Evolutionary conservation across 1,284 basidiomycete species (phyloP), one percentile per base, ranked within the genome.

Genomic region (Grifola frondosa): DNA sequence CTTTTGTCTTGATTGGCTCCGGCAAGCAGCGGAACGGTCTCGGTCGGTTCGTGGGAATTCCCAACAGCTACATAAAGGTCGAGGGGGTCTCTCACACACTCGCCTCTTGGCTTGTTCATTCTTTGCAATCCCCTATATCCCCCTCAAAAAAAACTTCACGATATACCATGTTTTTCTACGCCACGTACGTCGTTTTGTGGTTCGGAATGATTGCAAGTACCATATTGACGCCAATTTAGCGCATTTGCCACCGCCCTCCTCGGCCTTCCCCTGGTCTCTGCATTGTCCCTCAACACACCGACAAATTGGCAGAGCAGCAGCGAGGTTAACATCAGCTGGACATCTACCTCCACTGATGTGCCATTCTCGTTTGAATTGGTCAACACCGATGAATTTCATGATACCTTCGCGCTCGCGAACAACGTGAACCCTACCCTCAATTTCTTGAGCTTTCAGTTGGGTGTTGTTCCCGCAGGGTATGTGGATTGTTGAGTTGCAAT

Each of bases 401-500:
- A 77, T 47, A 47, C 69, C 0, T 76, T 76, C 37, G 82, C 76
- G 30, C 69, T 88, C 42, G 76, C 70, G 10, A 84, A 78, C 69
- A 83, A 79, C 49, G 65, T 88, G 1, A 53, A 66, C 17, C 69
- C 76, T 1, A 37, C 63, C 1, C 12, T 45, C 0, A 65, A 69
- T 5, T 34, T 57, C 4, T 0, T 77, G 4, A 68, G 63, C 0
- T 30, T 87, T 19, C 39, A 46, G 0, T 54, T 85, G 11, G 81
- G 81, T 9, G 46, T 68, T 22, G 72, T 87, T n/a, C 73, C 73
- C 2, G 51, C 48, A 11, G 67, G 64, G 84, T 85, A 54, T 40
- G 77, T 50, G 10, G n/a, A 40, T 15, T 54, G 7, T 44, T 38
- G 11, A n/a, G 6, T 13, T 22, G 22, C 28, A 30, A n/a, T n/a